Percentiles rank a stretch among this genome's conserved stretches.
phyloP scores from a whole-genome alignment of 805 yeast species.

The Schwanniomyces sp. region DNA sequence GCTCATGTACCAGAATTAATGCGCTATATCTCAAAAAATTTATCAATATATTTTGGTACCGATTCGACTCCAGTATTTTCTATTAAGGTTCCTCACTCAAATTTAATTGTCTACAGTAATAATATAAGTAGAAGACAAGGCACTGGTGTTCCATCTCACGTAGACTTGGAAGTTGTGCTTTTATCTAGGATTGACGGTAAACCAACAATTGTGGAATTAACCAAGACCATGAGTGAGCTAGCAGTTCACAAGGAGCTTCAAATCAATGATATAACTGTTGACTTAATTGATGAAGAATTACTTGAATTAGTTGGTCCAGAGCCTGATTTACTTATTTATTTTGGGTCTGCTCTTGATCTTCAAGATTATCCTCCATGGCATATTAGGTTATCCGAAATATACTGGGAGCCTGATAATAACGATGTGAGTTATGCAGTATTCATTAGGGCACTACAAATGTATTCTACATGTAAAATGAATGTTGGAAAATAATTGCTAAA shows the following conservation, averaged over 20 bases:
- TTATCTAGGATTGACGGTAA: conserved; percentile 83
- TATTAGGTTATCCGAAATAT: conserved; percentile 83
- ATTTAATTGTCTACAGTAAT: conserved; percentile 45
- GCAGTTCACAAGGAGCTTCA: conserved; percentile 60
- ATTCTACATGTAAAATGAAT: conserved; percentile 79
- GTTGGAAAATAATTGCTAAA: conserved; percentile 67
- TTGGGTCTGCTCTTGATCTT: conserved; percentile 83
- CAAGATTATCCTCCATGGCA: conserved; percentile 99
- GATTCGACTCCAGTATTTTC: conserved; percentile 61
- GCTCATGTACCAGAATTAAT: conserved; percentile 51
- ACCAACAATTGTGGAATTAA: conserved; percentile 82
- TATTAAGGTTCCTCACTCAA: conserved; percentile 68
- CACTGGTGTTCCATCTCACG: conserved; percentile 22
- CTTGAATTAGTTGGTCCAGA: conserved; percentile 81
- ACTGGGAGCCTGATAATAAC: conserved; percentile 85
- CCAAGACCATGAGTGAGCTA: conserved; percentile 81
- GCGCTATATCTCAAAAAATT: conserved; percentile 54
- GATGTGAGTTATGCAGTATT: conserved; percentile 82
- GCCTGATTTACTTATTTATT: conserved; percentile 83
- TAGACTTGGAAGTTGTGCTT: conserved; percentile 63
- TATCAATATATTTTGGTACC: conserved; percentile 74
- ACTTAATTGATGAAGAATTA: conserved; percentile 72
- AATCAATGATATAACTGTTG: conserved; percentile 68
- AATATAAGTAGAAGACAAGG: conserved; percentile 28
- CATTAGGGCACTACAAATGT: conserved; percentile 72